Conservation (phyloP, 306 rosid species). For the Mimosa bimucronata region DNA sequence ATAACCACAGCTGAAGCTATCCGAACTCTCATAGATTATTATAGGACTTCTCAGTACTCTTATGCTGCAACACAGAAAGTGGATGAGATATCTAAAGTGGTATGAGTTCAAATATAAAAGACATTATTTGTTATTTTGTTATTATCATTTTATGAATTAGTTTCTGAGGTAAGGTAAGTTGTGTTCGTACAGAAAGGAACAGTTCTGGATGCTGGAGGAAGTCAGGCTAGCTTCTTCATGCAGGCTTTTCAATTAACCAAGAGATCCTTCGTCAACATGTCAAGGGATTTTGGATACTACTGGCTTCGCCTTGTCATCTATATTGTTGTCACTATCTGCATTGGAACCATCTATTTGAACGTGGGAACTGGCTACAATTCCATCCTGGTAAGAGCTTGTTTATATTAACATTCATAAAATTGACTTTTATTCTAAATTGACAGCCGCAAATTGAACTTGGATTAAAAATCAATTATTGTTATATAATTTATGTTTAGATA, state of each 20-base stretch:
- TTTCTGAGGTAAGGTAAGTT: neutral
- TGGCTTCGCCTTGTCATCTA: constrained; percentile 98
- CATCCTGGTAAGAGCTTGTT: constrained; percentile 96
- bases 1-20: constrained; percentile 84
- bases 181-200: constrained; percentile 75
- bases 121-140: neutral
- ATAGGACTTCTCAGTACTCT: constrained; percentile 72
- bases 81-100: constrained; percentile 81
- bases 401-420: no score
- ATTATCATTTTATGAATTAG: neutral
- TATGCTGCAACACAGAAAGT: constrained; percentile 78
- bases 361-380: constrained; percentile 88
- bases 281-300: constrained; percentile 96
- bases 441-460: no score
- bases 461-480: no score
- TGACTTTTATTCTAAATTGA: no score
- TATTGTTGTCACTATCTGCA: constrained; percentile 85
- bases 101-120: constrained; percentile 45
- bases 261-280: constrained; percentile 93
- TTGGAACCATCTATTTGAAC: constrained; percentile 84
- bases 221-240: constrained; percentile 93
- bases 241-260: constrained; percentile 77
- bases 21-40: constrained; percentile 66
- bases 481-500: no score
- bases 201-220: constrained; percentile 89